phyloP scores from a whole-genome alignment of 306 rosid species.

The Pterocarpus macrocarpus region DNA sequence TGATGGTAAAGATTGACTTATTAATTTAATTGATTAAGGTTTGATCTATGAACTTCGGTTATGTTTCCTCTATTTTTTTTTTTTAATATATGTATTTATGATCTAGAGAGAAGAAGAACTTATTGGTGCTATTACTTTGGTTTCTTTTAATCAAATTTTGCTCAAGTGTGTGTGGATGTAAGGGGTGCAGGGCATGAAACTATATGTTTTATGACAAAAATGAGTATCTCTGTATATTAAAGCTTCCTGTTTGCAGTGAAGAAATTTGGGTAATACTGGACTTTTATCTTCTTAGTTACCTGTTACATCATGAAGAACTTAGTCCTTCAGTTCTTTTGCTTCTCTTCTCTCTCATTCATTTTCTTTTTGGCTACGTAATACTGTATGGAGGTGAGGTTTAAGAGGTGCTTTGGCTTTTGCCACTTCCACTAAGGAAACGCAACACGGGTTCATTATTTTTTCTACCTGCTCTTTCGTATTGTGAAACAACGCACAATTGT shows the following conservation, averaged over 20 bases:
- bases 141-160: background rate
- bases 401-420: background rate
- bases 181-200: background rate
- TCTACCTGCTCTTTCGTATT: background rate
- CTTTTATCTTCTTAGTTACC: background rate
- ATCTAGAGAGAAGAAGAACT: background rate
- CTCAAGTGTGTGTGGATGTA: slow-evolving; percentile 2
- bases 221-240: background rate
- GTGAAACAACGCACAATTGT: background rate
- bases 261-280: background rate
- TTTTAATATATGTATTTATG: slow-evolving; percentile 29
- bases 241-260: background rate
- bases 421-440: background rate
- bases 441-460: background rate
- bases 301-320: background rate
- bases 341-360: background rate
- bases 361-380: background rate
- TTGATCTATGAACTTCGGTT: slow-evolving; percentile 1
- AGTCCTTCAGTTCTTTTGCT: background rate
- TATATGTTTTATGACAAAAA: no score
- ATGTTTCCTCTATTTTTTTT: background rate
- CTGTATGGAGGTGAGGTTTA: background rate
- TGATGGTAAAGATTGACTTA: slow-evolving; percentile 37
- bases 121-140: background rate
- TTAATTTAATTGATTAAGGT: background rate